phyloP scores from a whole-genome alignment of 106 monocot species.

The Ottelia alismoides region DNA sequence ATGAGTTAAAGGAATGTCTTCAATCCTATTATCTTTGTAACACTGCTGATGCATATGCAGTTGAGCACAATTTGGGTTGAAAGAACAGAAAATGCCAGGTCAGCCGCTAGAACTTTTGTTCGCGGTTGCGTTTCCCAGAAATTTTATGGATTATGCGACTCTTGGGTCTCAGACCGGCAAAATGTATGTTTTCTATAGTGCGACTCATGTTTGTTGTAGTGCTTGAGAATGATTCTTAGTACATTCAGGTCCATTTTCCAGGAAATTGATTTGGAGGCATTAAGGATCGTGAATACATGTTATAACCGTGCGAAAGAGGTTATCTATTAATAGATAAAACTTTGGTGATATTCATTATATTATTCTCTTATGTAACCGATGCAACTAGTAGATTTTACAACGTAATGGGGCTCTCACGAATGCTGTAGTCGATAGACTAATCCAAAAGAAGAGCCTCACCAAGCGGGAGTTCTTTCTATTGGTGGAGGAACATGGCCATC shows the following conservation, averaged over 20 bases:
- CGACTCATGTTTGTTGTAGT: too few species aligned
- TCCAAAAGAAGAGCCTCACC: conserved; percentile 67
- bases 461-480: conserved; percentile 60
- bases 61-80: conserved; percentile 90
- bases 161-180: conserved; percentile 61
- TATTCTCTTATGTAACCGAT: not conserved
- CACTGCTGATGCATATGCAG: too few species aligned
- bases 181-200: too few species aligned
- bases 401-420: conserved; percentile 51
- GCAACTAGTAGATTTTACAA: conserved; percentile 40
- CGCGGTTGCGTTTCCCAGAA: conserved; percentile 72
- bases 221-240: too few species aligned
- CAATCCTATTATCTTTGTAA: too few species aligned
- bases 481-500: conserved; percentile 50
- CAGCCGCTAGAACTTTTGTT: conserved; percentile 67
- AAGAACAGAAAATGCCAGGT: conserved; percentile 79
- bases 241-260: conserved; percentile 15
- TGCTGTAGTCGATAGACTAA: conserved; percentile 43
- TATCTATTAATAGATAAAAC: not conserved
- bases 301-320: conserved; percentile 77
- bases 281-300: conserved; percentile 49
- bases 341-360: not conserved
- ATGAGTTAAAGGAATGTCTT: too few species aligned
- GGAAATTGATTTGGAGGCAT: conserved; percentile 79
- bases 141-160: conserved; percentile 50